Evolutionary conservation across 106 monocot species (phyloP).

Genomic region (Iris macrosiphon): DNA sequence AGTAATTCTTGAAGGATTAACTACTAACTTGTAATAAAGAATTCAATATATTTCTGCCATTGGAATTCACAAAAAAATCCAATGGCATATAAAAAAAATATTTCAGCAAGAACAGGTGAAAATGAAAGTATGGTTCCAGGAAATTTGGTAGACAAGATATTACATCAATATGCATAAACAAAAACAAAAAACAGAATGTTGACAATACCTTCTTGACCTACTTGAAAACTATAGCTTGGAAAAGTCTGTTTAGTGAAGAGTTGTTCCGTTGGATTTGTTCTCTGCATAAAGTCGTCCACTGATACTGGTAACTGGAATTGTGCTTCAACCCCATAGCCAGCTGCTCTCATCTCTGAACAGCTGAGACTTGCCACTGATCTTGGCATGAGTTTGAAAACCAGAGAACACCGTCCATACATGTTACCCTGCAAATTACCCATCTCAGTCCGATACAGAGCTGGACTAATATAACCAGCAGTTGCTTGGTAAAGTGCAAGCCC

Average conservation of each 20-base stretch:
- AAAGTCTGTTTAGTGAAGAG: constrained; percentile 38
- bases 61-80: no score
- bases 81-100: no score
- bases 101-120: no score
- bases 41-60: no score
- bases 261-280: constrained; percentile 64
- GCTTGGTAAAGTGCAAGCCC: constrained; percentile 91
- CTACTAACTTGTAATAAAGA: no score
- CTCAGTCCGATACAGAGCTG: constrained; percentile 58
- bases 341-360: constrained; percentile 86
- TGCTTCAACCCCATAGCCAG: constrained; percentile 81
- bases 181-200: no score
- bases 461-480: constrained; percentile 83
- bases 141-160: no score
- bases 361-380: constrained; percentile 83
- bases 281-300: constrained; percentile 95
- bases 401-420: constrained; percentile 77
- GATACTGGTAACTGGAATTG: constrained; percentile 76
- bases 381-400: constrained; percentile 89
- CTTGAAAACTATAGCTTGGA: constrained; percentile 31
- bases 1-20: no score
- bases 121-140: no score
- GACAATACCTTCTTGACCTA: constrained; percentile 81
- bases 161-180: no score
- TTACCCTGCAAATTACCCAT: constrained; percentile 48